phyloP scores from a whole-genome alignment of 352 stramenopile species.

The Aphanomyces invadans region DNA sequence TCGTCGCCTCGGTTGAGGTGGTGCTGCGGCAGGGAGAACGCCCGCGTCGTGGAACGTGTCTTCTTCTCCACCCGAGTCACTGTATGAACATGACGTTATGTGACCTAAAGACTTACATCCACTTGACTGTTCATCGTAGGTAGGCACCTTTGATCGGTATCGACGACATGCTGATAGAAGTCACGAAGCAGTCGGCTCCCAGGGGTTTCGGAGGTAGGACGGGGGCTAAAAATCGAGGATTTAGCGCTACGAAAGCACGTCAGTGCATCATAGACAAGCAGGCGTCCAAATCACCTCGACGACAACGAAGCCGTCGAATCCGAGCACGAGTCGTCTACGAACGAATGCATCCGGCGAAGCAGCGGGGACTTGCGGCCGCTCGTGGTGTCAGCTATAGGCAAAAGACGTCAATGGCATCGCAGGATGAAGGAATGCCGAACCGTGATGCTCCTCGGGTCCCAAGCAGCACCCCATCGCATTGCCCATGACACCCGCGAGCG shows the following conservation, averaged over 20 bases:
- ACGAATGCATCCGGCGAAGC: slow-evolving; percentile 20
- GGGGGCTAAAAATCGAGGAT: neutral
- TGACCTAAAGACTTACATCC: too few species aligned
- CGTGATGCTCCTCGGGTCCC: neutral
- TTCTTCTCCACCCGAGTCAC: neutral
- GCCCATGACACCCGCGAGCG: neutral
- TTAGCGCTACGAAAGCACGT: slow-evolving; percentile 30
- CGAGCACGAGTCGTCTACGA: slow-evolving; percentile 27
- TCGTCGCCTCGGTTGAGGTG: neutral
- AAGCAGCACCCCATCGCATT: neutral
- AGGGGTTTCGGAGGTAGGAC: slow-evolving; percentile 35
- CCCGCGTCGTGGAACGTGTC: slow-evolving; percentile 5
- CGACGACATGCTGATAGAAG: slow-evolving; percentile 73
- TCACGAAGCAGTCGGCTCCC: slow-evolving; percentile 68
- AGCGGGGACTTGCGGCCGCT: neutral
- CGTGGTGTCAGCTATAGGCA: neutral
- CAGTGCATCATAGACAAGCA: slow-evolving; percentile 34
- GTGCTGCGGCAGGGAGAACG: neutral
- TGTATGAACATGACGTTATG: neutral
- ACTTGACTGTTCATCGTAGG: too few species aligned
- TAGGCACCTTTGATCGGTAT: slow-evolving; percentile 58
- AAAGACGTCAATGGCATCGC: neutral
- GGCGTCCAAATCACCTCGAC: neutral
- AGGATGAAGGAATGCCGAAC: neutral
- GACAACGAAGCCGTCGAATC: slow-evolving; percentile 8